These are phyloP conservation scores for Saturnispora sanitii DNA, from an alignment of 805 yeast species.

Conservation along the genomic window DNA sequence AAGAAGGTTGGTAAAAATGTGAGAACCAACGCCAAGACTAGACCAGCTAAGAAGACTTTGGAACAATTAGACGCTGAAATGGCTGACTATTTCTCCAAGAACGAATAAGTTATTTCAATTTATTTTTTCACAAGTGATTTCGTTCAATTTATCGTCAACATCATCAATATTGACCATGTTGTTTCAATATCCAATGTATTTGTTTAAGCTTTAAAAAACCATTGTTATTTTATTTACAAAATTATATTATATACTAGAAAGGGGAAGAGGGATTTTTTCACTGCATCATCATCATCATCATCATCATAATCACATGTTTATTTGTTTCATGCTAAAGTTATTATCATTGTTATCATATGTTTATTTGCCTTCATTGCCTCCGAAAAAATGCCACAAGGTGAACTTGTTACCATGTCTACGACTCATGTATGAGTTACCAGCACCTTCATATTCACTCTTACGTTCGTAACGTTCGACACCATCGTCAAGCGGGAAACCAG, in stretches of 20 bases:
- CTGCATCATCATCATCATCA: no score
- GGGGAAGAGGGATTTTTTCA: neutral
- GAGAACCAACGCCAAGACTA: constrained; percentile 15
- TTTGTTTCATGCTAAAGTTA: no score
- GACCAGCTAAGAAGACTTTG: constrained; percentile 53
- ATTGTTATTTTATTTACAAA: neutral
- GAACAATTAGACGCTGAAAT: constrained; percentile 96
- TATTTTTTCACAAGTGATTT: neutral
- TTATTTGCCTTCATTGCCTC: constrained; percentile 8
- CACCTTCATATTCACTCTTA: constrained; percentile 59
- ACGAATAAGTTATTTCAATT: constrained; percentile 18
- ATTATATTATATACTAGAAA: neutral
- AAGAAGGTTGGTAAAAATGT: constrained; percentile 1
- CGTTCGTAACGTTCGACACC: constrained; percentile 34
- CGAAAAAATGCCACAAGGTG: constrained; percentile 12
- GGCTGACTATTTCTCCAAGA: constrained; percentile 83
- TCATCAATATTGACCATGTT: no score
- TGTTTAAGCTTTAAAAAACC: constrained; percentile 1
- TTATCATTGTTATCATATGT: neutral
- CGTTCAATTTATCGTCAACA: no score
- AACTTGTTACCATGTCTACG: constrained; percentile 30
- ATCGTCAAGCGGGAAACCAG: constrained; percentile 28
- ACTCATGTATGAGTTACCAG: constrained; percentile 50
- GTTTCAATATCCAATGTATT: no score
- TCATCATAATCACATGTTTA: neutral